Percentiles rank a stretch among this genome's conserved stretches.
These are phyloP conservation scores for Irpex sp. DNA, from an alignment of 1,284 basidiomycete genomes.

Conservation along the genomic window DNA sequence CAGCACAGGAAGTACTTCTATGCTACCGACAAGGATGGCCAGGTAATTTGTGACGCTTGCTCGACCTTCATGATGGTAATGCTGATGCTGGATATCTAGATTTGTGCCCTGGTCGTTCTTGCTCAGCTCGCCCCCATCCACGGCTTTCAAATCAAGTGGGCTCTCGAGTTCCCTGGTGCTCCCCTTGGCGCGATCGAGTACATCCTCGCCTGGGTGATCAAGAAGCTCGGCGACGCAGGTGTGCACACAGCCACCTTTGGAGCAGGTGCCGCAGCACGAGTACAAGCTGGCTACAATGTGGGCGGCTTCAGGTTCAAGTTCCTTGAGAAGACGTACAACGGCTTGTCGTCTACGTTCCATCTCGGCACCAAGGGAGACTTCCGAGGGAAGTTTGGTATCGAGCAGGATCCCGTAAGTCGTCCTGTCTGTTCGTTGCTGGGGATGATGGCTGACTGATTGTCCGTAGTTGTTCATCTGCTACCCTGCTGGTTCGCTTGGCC, in stretches of 20 bases:
- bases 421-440: background rate
- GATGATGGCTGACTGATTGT: background rate
- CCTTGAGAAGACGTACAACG: constrained; percentile 43
- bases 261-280: constrained; percentile 35
- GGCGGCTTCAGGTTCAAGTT: constrained; percentile 36
- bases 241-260: constrained; percentile 43
- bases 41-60: constrained; percentile 24
- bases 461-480: constrained; percentile 29
- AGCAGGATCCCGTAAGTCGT: constrained; percentile 31
- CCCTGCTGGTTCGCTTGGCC: constrained; percentile 27
- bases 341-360: constrained; percentile 37
- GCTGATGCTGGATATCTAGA: constrained; percentile 16
- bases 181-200: constrained; percentile 45
- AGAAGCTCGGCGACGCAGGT: constrained; percentile 39
- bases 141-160: constrained; percentile 59
- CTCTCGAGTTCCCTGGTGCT: constrained; percentile 51
- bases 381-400: constrained; percentile 37
- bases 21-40: constrained; percentile 38
- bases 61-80: background rate
- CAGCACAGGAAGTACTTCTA: constrained; percentile 52
- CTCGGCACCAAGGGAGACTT: constrained; percentile 44
- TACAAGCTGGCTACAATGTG: constrained; percentile 35
- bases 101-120: constrained; percentile 46
- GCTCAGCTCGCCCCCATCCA: constrained; percentile 47
- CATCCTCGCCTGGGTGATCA: constrained; percentile 45